Conservation (phyloP, 345 rosid genomes). For the Bretschneidera sinensis region DNA sequence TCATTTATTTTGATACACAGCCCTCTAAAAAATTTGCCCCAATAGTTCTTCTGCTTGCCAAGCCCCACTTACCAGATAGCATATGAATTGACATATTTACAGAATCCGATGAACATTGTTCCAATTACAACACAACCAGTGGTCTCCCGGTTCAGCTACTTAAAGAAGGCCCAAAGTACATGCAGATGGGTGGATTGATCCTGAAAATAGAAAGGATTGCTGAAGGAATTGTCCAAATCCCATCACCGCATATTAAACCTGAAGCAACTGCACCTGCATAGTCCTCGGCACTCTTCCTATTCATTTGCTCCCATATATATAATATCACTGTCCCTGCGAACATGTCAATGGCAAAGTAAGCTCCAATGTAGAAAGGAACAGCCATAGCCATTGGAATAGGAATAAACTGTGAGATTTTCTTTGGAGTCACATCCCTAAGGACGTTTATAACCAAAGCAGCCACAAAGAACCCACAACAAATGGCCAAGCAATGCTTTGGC, state of each 20-base stretch:
- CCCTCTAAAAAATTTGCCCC: too few relatives aligned
- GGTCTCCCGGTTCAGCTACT: conserved; percentile 27
- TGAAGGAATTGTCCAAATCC: conserved; percentile 89
- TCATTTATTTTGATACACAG: too few relatives aligned
- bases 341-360: conserved; percentile 86
- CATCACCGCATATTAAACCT: conserved; percentile 87
- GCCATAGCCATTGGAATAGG: conserved; percentile 97
- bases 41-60: too few relatives aligned
- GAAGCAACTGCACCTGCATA: conserved; percentile 82
- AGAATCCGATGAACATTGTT: conserved; percentile 3
- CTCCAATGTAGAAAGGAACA: conserved; percentile 82
- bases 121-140: conserved; percentile 15
- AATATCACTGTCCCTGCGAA: conserved; percentile 75
- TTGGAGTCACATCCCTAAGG: conserved; percentile 61
- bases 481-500: conserved; percentile 70
- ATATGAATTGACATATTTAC: too few relatives aligned
- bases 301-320: conserved; percentile 66
- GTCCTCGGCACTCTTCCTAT: conserved; percentile 68
- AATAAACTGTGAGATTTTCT: conserved; percentile 62
- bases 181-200: conserved; percentile 87
- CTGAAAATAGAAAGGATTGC: conserved; percentile 82
- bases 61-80: too few relatives aligned
- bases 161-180: conserved; percentile 75
- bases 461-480: conserved; percentile 66
- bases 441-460: conserved; percentile 65